phyloP scores from a whole-genome alignment of 192 early-diverging fungal genomes.

The Linnemannia schmuckeri region DNA sequence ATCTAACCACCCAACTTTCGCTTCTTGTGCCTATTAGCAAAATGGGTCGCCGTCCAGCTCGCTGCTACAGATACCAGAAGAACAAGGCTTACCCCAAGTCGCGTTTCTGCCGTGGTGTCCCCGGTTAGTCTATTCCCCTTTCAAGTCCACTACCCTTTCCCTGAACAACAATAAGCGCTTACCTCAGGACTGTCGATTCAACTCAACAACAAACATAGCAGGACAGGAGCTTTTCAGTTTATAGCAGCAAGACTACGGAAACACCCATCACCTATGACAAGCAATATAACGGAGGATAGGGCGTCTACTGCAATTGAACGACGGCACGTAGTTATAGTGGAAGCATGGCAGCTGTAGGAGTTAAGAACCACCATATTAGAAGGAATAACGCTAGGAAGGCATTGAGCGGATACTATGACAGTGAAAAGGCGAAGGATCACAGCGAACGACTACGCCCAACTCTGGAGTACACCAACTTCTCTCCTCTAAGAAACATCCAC shows the following conservation, averaged over 20 bases:
- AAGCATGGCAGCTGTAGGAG: too few relatives aligned
- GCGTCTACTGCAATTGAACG: too few relatives aligned
- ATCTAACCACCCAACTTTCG: slow-evolving; percentile 1
- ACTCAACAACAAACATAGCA: too few relatives aligned
- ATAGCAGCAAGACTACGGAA: too few relatives aligned
- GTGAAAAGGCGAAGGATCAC: background rate
- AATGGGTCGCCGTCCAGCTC: slow-evolving; percentile 99
- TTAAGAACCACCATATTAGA: too few relatives aligned
- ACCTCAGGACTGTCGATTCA: background rate
- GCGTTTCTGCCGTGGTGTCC: slow-evolving; percentile 99
- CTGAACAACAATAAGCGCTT: background rate
- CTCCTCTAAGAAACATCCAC: background rate
- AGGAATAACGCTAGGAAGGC: background rate
- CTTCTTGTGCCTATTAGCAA: slow-evolving; percentile 35
- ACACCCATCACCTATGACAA: too few relatives aligned
- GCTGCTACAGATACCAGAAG: slow-evolving; percentile 99
- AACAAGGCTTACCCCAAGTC: slow-evolving; percentile 99
- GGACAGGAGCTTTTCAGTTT: too few relatives aligned
- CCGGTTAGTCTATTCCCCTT: slow-evolving; percentile 61
- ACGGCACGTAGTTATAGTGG: too few relatives aligned
- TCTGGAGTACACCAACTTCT: background rate
- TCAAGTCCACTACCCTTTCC: background rate
- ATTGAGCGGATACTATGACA: background rate
- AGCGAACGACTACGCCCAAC: background rate
- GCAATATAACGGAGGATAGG: too few relatives aligned